Evolutionary conservation across 257 asterid genomes (phyloP).

Genomic region (Rubia yunnanensis): DNA sequence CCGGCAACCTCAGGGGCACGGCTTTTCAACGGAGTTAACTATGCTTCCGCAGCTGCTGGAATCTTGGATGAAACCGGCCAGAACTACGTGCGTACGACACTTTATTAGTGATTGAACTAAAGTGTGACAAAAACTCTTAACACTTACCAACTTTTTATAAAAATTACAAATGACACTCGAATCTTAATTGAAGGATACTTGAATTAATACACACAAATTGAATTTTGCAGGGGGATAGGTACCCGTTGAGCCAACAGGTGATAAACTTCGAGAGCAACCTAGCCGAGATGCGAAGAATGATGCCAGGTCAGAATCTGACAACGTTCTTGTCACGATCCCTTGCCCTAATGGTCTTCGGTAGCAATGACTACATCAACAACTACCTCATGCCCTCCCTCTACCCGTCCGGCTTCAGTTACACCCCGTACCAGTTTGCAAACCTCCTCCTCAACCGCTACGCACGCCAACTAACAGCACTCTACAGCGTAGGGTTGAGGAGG

Average conservation of each 20-base stretch:
- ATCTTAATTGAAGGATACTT: too few species aligned
- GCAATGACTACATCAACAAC: slow-evolving; percentile 96
- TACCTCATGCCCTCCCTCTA: slow-evolving; percentile 61
- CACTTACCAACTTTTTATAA: too few species aligned
- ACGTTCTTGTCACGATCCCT: slow-evolving; percentile 44
- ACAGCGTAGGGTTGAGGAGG: slow-evolving; percentile 67
- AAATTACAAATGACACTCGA: too few species aligned
- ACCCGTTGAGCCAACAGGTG: slow-evolving; percentile 67
- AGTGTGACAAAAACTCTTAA: too few species aligned
- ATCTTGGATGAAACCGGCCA: slow-evolving; percentile 81
- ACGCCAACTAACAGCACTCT: slow-evolving; percentile 61
- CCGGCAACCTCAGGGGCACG: slow-evolving; percentile 55
- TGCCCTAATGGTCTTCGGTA: slow-evolving; percentile 60
- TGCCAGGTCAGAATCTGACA: slow-evolving; percentile 27
- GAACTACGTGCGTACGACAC: slow-evolving; percentile 41
- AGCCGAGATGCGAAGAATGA: slow-evolving; percentile 46
- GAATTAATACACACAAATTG: too few species aligned
- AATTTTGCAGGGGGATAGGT: slow-evolving; percentile 55
- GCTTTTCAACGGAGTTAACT: slow-evolving; percentile 69
- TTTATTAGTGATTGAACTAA: too few species aligned
- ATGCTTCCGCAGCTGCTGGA: slow-evolving; percentile 96
- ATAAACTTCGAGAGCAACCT: slow-evolving; percentile 66
- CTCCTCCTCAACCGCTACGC: slow-evolving; percentile 67
- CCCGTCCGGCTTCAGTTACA: slow-evolving; percentile 59
- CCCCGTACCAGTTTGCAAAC: slow-evolving; percentile 56